These are phyloP conservation scores for Rhodomyrtus psidioides DNA, from an alignment of 441 rosid species.

Conservation along the genomic window DNA sequence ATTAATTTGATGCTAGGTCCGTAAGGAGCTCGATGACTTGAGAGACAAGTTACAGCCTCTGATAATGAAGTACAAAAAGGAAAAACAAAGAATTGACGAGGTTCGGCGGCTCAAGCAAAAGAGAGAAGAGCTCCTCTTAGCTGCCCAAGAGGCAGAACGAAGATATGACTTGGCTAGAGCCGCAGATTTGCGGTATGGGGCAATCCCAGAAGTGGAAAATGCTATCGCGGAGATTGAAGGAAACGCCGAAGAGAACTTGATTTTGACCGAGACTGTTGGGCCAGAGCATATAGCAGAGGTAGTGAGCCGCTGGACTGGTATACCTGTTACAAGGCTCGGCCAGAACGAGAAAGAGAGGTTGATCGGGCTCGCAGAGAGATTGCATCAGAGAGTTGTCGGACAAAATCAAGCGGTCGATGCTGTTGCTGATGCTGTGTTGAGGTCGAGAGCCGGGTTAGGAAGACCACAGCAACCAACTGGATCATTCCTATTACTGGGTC, in stretches of 20 bases:
- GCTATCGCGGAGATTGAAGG: slow-evolving; percentile 65
- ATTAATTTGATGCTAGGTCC: slow-evolving; percentile 33
- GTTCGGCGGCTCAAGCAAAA: slow-evolving; percentile 64
- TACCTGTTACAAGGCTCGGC: slow-evolving; percentile 90
- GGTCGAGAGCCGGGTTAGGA: slow-evolving; percentile 90
- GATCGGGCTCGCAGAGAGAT: slow-evolving; percentile 66
- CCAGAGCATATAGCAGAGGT: slow-evolving; percentile 95
- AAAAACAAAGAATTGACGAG: slow-evolving; percentile 82
- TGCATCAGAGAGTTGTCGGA: slow-evolving; percentile 87
- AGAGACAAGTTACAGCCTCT: slow-evolving; percentile 90
- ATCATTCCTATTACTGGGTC: slow-evolving; percentile 84
- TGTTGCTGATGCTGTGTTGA: slow-evolving; percentile 83
- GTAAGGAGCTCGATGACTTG: slow-evolving; percentile 80
- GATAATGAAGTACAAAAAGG: slow-evolving; percentile 78
- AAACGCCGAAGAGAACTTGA: slow-evolving; percentile 40
- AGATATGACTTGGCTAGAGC: slow-evolving; percentile 82
- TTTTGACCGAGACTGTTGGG: slow-evolving; percentile 74
- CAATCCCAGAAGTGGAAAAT: slow-evolving; percentile 71
- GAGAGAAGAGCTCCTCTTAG: slow-evolving; percentile 61
- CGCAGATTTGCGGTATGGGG: slow-evolving; percentile 78
- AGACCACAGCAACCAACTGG: slow-evolving; percentile 98
- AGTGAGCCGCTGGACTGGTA: slow-evolving; percentile 96
- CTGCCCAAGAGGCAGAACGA: slow-evolving; percentile 81
- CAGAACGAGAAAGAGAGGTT: slow-evolving; percentile 75
- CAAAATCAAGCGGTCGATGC: slow-evolving; percentile 71